Conservation (phyloP, 2,329 filamentous ascomycete genomes). For the Neofusicoccum laricinum region DNA sequence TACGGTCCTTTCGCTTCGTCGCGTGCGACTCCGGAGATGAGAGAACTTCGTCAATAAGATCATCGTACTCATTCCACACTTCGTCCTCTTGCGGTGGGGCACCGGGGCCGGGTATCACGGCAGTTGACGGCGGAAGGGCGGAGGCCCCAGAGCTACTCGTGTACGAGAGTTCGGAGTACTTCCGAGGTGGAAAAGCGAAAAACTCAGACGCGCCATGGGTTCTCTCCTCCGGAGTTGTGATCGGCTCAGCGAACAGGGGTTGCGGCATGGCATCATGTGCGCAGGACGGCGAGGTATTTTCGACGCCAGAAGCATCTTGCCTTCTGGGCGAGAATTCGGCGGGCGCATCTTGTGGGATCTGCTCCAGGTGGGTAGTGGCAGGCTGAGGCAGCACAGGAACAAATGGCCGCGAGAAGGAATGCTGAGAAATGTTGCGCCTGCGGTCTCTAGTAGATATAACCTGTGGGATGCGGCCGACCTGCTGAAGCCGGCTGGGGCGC, state of each 20-base stretch:
- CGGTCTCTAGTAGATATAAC: conserved; percentile 67
- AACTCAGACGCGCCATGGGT: conserved; percentile 56
- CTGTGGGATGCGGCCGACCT: conserved; percentile 81
- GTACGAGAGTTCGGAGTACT: conserved; percentile 65
- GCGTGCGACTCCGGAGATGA: conserved; percentile 4
- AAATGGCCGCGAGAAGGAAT: conserved; percentile 86
- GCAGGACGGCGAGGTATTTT: neutral
- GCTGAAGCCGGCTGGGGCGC: conserved; percentile 65
- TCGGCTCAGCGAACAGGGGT: neutral
- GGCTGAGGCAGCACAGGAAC: conserved; percentile 43
- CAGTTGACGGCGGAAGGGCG: conserved; percentile 61
- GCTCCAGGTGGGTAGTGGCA: conserved; percentile 16
- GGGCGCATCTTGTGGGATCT: neutral
- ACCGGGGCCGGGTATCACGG: conserved; percentile 60
- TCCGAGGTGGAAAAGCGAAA: conserved; percentile 68
- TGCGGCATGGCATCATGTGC: neutral
- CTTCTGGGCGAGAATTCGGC: neutral
- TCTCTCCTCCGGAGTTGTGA: conserved; percentile 13
- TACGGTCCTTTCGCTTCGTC: neutral
- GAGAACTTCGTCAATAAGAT: conserved; percentile 71
- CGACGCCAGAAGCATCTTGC: neutral
- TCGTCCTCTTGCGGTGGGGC: conserved; percentile 75
- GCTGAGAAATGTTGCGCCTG: conserved; percentile 64
- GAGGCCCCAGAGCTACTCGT: conserved; percentile 64
- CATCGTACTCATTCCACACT: conserved; percentile 92